Conservation (phyloP, 164 flowering plant species). For the Buxus sempervirens region DNA sequence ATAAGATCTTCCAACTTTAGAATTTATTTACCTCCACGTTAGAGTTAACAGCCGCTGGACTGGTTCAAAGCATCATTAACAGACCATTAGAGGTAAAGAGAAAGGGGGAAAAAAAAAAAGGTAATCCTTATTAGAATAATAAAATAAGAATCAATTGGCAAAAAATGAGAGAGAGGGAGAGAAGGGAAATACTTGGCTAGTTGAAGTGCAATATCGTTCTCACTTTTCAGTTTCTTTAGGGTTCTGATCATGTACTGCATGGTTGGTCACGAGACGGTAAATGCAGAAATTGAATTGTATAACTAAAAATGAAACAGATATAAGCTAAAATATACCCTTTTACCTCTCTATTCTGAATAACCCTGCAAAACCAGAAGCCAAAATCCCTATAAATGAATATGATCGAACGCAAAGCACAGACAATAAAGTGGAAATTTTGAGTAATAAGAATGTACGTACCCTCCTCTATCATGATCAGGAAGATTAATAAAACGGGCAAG, state of each 20-base stretch:
- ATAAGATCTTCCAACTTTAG: no score
- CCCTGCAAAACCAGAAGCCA: conserved; percentile 24
- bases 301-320: not conserved
- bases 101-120: no score
- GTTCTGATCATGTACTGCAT: conserved; percentile 48
- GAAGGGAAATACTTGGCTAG: conserved; percentile 30
- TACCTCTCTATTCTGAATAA: conserved; percentile 48
- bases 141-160: not conserved
- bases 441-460: conserved; percentile 33
- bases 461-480: conserved; percentile 54
- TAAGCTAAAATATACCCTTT: not conserved
- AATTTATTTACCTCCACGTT: conserved; percentile 34
- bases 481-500: conserved; percentile 45
- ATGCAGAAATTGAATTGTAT: not conserved
- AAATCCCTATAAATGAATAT: not conserved
- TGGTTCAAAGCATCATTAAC: conserved; percentile 18
- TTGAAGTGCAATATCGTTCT: conserved; percentile 47
- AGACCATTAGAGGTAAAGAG: not conserved
- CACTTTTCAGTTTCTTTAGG: conserved; percentile 45
- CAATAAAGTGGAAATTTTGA: not conserved
- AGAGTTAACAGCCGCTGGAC: conserved; percentile 33
- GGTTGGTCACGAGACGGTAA: not conserved
- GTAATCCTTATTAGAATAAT: not conserved
- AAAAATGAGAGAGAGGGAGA: not conserved
- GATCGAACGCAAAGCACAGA: not conserved